Conservation (phyloP, 129 eudicot species). For the carrot (Daucus carota) region DH1_v3.0 NC_030385.2:8970501-8971000, state of each 20-base stretch:
- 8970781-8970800: slow-evolving; percentile 28
- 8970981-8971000: slow-evolving; percentile 40
- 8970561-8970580: slow-evolving; percentile 81
- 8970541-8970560: slow-evolving; percentile 81
- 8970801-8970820: not conserved
- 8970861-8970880: slow-evolving; percentile 10
- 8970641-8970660: slow-evolving; percentile 87
- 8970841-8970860: slow-evolving; percentile 7
- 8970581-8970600: slow-evolving; percentile 79
- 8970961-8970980: slow-evolving; percentile 73
- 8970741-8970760: slow-evolving; percentile 65
- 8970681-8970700: slow-evolving; percentile 85
- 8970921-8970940: slow-evolving; percentile 51
- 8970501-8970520: slow-evolving; percentile 99
- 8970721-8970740: slow-evolving; percentile 43
- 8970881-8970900: not conserved
- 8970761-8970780: slow-evolving; percentile 68
- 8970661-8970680: slow-evolving; percentile 88
- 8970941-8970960: slow-evolving; percentile 84
- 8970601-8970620: slow-evolving; percentile 91
- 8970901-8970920: not conserved
- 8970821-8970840: slow-evolving; percentile 39
- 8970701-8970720: slow-evolving; percentile 74
- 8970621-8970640: slow-evolving; percentile 88
- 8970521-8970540: slow-evolving; percentile 83